Base-by-base conservation (phyloP, 345 rosid genomes). In the Balakata baccata region DNA sequence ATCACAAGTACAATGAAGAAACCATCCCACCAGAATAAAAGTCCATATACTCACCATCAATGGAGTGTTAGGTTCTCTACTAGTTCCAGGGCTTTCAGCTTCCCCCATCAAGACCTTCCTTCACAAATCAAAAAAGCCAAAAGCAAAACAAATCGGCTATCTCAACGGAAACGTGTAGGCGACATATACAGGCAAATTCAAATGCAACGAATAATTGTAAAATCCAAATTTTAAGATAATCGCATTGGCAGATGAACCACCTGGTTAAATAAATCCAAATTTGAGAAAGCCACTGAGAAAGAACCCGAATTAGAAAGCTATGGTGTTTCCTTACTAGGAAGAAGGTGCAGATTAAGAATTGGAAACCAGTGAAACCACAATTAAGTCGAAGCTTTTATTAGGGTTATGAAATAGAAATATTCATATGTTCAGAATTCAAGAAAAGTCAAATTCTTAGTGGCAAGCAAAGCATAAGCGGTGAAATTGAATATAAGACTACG, bases 41-140 rank as follows among this genome's bases (percentile, higher is more conserved):
- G 47, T 12, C 12, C 6, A 50, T 22, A 41, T 2, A 22, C 66
- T 57, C n/a, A 41, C 74, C 72, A 75, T 67, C 50, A 80, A 70
- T 60, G 82, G 74, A 37, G 66, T 60, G 56, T 9, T 7, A 56
- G 87, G 73, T 78, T 79, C 85, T 72, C 51, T 79, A 23, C 72
- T 79, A 71, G 69, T 78, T 52, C 34, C 25, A 59, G 80, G 59
- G 38, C 77, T 81, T 68, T 78, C 84, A 75, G 79, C 81, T 81
- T 82, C 85, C 47, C 79, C 80, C 89, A 87, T 85, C 23, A 45
- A 67, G 61, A 75, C 75, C 72, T 34, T 59, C 23, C 18, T 6
- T 20, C 41, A 4, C 29, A 60, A 62, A 34, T 14, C 37, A 72
- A 16, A 4, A n/a, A 3, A 23, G 10, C 13, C 34, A 1, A 34